Evolutionary conservation across 2,329 filamentous ascomycete species (phyloP).

Genomic region (Venturia asperata): DNA sequence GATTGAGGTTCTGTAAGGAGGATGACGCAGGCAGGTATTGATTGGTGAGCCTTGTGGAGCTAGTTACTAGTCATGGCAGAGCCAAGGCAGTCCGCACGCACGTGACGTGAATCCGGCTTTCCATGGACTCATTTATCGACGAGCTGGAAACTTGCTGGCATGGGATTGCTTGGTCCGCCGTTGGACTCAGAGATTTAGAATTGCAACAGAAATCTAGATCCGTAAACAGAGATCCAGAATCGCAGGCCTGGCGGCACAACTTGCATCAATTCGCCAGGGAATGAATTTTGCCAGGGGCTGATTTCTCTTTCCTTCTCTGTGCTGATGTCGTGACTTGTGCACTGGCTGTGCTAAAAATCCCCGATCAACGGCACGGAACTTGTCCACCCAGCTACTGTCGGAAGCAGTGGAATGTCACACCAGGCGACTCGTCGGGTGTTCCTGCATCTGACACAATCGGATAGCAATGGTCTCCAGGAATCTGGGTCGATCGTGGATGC

Average conservation of each 20-base stretch:
- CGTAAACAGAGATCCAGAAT: no score
- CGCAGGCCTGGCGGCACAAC: not conserved
- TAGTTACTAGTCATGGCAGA: not conserved
- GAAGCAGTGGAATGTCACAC: not conserved
- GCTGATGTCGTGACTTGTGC: not conserved
- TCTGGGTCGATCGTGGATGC: not conserved
- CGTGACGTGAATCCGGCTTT: not conserved
- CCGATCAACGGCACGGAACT: not conserved
- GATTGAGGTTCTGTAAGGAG: not conserved
- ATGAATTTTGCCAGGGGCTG: no score
- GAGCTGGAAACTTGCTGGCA: not conserved
- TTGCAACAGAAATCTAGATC: no score
- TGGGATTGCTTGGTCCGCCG: not conserved
- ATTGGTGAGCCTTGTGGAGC: not conserved
- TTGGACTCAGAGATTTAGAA: not conserved
- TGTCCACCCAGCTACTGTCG: not conserved
- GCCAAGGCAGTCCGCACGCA: not conserved
- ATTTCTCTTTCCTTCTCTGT: not conserved
- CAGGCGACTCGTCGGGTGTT: not conserved
- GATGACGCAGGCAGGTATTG: not conserved
- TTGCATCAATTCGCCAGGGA: not conserved
- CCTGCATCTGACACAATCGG: not conserved
- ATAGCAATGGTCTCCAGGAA: not conserved
- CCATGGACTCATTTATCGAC: not conserved
- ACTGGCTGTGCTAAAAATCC: not conserved